Evolutionary conservation across 2,329 filamentous ascomycete species (phyloP).

Genomic region (Stachybotrys echinatus): DNA sequence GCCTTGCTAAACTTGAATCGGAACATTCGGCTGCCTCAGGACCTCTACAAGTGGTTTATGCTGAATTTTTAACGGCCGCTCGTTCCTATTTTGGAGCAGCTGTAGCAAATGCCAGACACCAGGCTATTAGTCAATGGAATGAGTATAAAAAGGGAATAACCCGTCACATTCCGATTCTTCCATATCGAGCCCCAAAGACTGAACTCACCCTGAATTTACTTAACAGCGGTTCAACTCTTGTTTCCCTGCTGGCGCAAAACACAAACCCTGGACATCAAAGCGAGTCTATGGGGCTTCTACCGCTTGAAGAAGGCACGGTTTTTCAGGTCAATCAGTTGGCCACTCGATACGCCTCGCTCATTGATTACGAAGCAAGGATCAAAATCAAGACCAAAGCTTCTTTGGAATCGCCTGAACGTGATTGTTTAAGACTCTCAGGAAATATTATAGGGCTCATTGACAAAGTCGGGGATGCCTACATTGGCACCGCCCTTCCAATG

Average conservation of each 20-base stretch:
- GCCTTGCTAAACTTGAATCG: constrained; percentile 51
- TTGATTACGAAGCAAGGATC: constrained; percentile 1
- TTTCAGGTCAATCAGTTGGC: constrained; percentile 8
- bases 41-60: neutral
- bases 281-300: neutral
- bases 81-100: neutral
- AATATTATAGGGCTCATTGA: constrained; percentile 1
- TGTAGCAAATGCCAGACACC: constrained; percentile 8
- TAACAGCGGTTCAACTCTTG: constrained; percentile 25
- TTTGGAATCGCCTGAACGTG: neutral
- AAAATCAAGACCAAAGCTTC: neutral
- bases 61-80: constrained; percentile 2
- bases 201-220: constrained; percentile 30
- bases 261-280: constrained; percentile 8
- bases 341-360: neutral
- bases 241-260: constrained; percentile 11
- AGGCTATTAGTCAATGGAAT: constrained; percentile 31
- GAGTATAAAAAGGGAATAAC: constrained; percentile 28
- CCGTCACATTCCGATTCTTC: constrained; percentile 37
- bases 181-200: constrained; percentile 20
- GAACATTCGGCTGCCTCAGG: constrained; percentile 2
- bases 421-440: neutral
- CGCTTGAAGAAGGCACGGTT: constrained; percentile 6
- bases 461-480: constrained; percentile 17
- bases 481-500: constrained; percentile 20